These are phyloP conservation scores for Aspergillus sp. DNA, from an alignment of 2,329 filamentous ascomycete genomes.

Conservation along the genomic window DNA sequence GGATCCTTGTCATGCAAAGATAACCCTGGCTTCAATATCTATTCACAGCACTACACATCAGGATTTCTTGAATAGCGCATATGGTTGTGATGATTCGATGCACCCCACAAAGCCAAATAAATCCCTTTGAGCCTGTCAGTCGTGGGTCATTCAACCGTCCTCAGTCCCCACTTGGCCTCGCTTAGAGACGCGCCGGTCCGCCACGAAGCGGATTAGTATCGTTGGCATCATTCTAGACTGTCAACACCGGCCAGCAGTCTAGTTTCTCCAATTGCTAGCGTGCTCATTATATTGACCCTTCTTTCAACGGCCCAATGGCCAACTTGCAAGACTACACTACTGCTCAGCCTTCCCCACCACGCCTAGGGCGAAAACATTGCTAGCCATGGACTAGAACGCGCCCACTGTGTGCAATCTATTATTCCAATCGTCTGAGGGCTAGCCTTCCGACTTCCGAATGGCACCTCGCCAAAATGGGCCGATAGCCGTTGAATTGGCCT, in stretches of 20 bases:
- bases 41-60: too few relatives aligned
- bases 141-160: neutral
- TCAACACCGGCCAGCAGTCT: neutral
- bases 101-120: neutral
- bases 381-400: neutral
- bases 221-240: neutral
- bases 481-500: neutral
- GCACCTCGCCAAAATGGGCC: neutral
- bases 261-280: too few relatives aligned
- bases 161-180: neutral
- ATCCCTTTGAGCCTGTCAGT: neutral
- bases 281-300: too few relatives aligned
- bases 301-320: neutral
- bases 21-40: too few relatives aligned
- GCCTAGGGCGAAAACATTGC: neutral
- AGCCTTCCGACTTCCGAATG: neutral
- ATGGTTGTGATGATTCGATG: neutral
- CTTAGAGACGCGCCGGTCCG: neutral
- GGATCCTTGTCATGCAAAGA: too few relatives aligned
- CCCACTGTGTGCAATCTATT: neutral
- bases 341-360: neutral
- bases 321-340: neutral
- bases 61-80: too few relatives aligned
- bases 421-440: neutral
- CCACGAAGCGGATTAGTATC: neutral